These are phyloP conservation scores for Apiotrichum mycotoxinovorans DNA, from an alignment of 1,284 basidiomycete species.

Conservation along the genomic window DNA sequence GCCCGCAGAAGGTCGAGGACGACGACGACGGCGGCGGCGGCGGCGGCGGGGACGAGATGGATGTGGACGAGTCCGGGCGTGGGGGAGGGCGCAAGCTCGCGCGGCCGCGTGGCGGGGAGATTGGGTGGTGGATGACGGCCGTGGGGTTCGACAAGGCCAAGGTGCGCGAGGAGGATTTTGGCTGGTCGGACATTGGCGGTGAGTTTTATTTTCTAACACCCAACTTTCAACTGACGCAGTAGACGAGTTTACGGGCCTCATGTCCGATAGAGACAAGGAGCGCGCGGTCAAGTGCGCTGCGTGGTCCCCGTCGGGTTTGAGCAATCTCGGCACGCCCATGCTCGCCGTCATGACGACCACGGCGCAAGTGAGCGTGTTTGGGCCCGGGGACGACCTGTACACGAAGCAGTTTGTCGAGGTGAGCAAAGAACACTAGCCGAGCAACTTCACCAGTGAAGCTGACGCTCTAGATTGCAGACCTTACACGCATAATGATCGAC, in stretches of 20 bases:
- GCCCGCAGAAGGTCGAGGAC: slow-evolving; percentile 8
- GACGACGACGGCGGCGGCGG: not conserved
- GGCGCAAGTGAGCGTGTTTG: slow-evolving; percentile 35
- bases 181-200: slow-evolving; percentile 17
- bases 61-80: slow-evolving; percentile 3
- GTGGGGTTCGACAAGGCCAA: slow-evolving; percentile 21
- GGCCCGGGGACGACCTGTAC: slow-evolving; percentile 32
- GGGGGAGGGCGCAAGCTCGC: slow-evolving; percentile 1
- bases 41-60: slow-evolving; percentile 3
- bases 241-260: slow-evolving; percentile 30
- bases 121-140: slow-evolving; percentile 32
- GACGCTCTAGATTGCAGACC: slow-evolving; percentile 13
- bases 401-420: slow-evolving; percentile 35
- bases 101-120: slow-evolving; percentile 30
- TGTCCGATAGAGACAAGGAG: slow-evolving; percentile 29
- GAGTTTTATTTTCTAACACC: not conserved
- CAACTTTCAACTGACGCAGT: not conserved
- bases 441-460: no score
- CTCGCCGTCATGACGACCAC: slow-evolving; percentile 29
- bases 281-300: slow-evolving; percentile 24
- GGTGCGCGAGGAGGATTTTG: slow-evolving; percentile 15
- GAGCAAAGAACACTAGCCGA: slow-evolving; percentile 11
- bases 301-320: slow-evolving; percentile 43
- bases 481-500: slow-evolving; percentile 24
- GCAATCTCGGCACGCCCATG: slow-evolving; percentile 24